Conservation (phyloP, 371 early-diverging fungal genomes). For the Dinochytrium kinnereticum region DNA sequence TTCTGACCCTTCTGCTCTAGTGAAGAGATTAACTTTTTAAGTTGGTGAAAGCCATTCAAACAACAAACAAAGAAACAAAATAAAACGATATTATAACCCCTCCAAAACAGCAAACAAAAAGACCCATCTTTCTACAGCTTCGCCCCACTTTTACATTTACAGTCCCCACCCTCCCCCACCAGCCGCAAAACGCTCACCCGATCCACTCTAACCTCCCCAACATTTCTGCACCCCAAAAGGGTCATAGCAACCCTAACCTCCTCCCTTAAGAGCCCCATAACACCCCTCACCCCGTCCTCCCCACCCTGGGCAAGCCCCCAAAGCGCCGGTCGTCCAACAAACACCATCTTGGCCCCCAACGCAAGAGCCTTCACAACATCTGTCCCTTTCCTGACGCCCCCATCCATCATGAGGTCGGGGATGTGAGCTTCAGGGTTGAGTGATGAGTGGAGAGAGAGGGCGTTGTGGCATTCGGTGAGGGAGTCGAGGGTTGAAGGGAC, state of each 20-base stretch:
- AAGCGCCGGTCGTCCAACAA: slow-evolving; percentile 86
- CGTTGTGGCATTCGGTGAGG: slow-evolving; percentile 81
- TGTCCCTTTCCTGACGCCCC: slow-evolving; percentile 76
- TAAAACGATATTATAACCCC: too few relatives aligned
- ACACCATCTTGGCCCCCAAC: slow-evolving; percentile 93
- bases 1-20: background rate
- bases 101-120: background rate
- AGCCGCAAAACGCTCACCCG: slow-evolving; percentile 18
- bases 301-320: slow-evolving; percentile 77
- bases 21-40: too few relatives aligned
- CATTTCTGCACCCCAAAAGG: slow-evolving; percentile 65
- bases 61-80: background rate
- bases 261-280: slow-evolving; percentile 71
- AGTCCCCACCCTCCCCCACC: background rate
- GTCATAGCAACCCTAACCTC: slow-evolving; percentile 50
- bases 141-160: background rate
- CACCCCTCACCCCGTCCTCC: slow-evolving; percentile 74
- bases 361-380: slow-evolving; percentile 87
- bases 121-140: background rate
- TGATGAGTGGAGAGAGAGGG: slow-evolving; percentile 42
- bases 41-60: too few relatives aligned
- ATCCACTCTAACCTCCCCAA: slow-evolving; percentile 58
- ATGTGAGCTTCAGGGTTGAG: background rate
- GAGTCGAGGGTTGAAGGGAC: slow-evolving; percentile 65
- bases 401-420: slow-evolving; percentile 90